Evolutionary conservation across 2,329 filamentous ascomycete genomes (phyloP).

Genomic region (Piedraia hortae): DNA sequence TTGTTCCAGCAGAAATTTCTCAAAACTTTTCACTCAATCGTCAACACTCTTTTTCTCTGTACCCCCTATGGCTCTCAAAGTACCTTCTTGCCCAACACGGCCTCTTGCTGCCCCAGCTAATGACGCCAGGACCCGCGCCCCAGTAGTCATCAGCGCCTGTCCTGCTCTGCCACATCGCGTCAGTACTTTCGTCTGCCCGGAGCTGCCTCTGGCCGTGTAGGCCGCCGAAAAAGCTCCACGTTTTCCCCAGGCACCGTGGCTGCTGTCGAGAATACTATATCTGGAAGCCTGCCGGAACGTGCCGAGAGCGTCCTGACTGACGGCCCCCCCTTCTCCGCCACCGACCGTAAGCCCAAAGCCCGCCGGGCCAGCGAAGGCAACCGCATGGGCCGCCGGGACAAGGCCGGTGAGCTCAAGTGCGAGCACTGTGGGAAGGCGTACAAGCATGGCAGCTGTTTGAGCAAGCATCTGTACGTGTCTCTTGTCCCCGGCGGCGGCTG

Average conservation of each 20-base stretch:
- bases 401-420: slow-evolving; percentile 71
- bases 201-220: too few species aligned
- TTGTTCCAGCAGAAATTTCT: too few species aligned
- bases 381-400: slow-evolving; percentile 54
- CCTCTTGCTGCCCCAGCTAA: too few species aligned
- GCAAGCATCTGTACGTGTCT: slow-evolving; percentile 88
- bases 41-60: too few species aligned
- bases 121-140: too few species aligned
- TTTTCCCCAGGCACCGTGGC: slow-evolving; percentile 46
- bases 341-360: slow-evolving; percentile 24
- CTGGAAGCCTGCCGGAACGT: slow-evolving; percentile 35
- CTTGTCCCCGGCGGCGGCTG: slow-evolving; percentile 1
- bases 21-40: too few species aligned
- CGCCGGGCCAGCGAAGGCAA: slow-evolving; percentile 63
- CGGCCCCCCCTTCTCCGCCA: slow-evolving; percentile 29
- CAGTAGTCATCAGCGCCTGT: too few species aligned
- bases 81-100: too few species aligned
- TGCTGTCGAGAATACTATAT: slow-evolving; percentile 34
- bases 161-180: too few species aligned
- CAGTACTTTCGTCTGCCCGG: too few species aligned
- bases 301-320: slow-evolving; percentile 33
- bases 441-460: slow-evolving; percentile 99
- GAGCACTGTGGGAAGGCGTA: slow-evolving; percentile 98
- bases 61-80: too few species aligned
- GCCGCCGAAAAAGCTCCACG: slow-evolving; percentile 76